Evolutionary conservation across 192 early-diverging fungal genomes (phyloP), one percentile per base, ranked within the genome.

Genomic region (Jimgerdemannia flammicorona): DNA sequence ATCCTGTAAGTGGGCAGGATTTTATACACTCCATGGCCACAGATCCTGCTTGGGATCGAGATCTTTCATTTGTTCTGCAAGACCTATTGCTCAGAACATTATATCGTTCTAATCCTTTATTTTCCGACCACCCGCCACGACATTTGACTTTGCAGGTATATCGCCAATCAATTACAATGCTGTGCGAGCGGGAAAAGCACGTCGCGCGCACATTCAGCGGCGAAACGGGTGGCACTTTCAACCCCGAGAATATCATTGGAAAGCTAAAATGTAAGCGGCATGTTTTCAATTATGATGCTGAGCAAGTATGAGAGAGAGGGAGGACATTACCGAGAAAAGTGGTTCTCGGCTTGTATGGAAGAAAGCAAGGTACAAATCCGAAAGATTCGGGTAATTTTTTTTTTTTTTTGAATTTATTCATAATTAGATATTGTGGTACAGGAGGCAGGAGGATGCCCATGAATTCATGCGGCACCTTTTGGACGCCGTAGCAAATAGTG

Each of bases 371-470:
- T n/a, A n/a, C n/a, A n/a, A n/a, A n/a, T n/a, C n/a, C n/a, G n/a
- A n/a, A n/a, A n/a, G n/a, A n/a, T n/a, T n/a, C 7, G 68, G 11
- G 4, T 7, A 17, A 49, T 59, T 64, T 43, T 17, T 19, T 19
- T 67, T n/a, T 54, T 7, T 19, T 44, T 7, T 67, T 43, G 67
- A 72, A 68, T 64, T 10, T 65, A 40, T 3, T 8, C 77, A 87
- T 84, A 84, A 70, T 88, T 97, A 91, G 89, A 75, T 90, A 93
- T 65, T 97, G 80, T 83, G 89, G n/a, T 74, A 92, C 3, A 93
- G 94, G 10, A 80, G 92, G 20, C 96, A 97, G 78, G 96, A 96
- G 71, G 96, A 97, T 73, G 88, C 96, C 9, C 95, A 97, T 74
- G 96, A 97, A 81, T 96, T 96, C 75, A 83, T 95, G 43, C 84